Conservation (phyloP, 768 basidiomycete species). For the Pluteus cervinus region DNA sequence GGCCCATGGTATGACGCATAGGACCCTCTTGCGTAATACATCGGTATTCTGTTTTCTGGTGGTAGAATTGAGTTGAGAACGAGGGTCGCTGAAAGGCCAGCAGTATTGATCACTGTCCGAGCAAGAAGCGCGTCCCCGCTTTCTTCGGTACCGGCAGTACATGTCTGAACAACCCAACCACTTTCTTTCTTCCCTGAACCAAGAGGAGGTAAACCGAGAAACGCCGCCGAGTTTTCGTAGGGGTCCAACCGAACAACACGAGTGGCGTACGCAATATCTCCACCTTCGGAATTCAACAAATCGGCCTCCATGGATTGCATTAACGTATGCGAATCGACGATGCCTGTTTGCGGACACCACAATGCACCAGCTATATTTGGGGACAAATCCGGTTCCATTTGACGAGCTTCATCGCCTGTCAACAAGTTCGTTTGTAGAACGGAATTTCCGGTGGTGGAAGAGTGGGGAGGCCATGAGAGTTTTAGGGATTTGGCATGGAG, state of each 20-base stretch:
- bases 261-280: conserved; percentile 72
- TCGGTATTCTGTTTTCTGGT: conserved; percentile 49
- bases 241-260: conserved; percentile 83
- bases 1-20: conserved; percentile 86
- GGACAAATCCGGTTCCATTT: conserved; percentile 82
- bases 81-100: conserved; percentile 68
- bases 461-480: conserved; percentile 46
- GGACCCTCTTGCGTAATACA: conserved; percentile 80
- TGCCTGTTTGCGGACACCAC: conserved; percentile 84
- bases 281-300: conserved; percentile 61
- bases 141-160: conserved; percentile 41
- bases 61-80: conserved; percentile 68
- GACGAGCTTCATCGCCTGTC: conserved; percentile 56
- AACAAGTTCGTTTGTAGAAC: conserved; percentile 66
- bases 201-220: no score
- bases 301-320: conserved; percentile 84
- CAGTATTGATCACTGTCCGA: conserved; percentile 74
- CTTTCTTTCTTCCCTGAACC: no score
- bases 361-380: conserved; percentile 64
- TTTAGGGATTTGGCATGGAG: conserved; percentile 58
- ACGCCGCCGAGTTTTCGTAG: conserved; percentile 24
- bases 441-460: conserved; percentile 18
- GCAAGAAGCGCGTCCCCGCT: conserved; percentile 66
- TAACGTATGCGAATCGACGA: conserved; percentile 80
- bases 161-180: conserved; percentile 88